Evolutionary conservation across 371 early-diverging fungal species (phyloP).

Genomic region (Saksenaea oblongispora): DNA sequence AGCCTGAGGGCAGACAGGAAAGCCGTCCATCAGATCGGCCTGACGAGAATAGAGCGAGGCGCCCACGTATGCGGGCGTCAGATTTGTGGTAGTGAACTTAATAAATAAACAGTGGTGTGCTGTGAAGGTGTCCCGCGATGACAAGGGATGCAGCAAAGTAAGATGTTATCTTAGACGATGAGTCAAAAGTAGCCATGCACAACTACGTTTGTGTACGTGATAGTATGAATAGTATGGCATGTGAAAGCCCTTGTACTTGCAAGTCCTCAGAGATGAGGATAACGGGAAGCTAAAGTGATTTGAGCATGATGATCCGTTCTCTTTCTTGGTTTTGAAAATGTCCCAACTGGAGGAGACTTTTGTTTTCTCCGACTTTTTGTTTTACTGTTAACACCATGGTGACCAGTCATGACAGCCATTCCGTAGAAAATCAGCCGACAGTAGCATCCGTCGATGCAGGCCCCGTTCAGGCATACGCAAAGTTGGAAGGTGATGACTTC

Average conservation of each 20-base stretch:
- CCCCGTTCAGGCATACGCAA: slow-evolving; percentile 88
- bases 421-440: slow-evolving; percentile 12
- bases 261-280: neutral
- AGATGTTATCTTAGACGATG: too few species aligned
- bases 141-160: too few species aligned
- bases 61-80: slow-evolving; percentile 23
- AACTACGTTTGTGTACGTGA: neutral
- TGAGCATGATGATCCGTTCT: neutral
- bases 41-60: neutral
- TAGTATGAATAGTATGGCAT: neutral
- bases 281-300: neutral
- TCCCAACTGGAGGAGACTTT: neutral
- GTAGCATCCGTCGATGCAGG: slow-evolving; percentile 30
- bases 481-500: slow-evolving; percentile 82
- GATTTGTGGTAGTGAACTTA: slow-evolving; percentile 27
- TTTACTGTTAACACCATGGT: neutral
- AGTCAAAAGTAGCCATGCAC: too few species aligned
- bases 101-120: neutral
- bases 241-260: neutral
- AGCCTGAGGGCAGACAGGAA: slow-evolving; percentile 3
- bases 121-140: too few species aligned
- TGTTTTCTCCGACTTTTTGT: slow-evolving; percentile 1
- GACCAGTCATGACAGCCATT: slow-evolving; percentile 6
- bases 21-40: neutral
- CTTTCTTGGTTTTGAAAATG: neutral